Percentiles rank a stretch among this genome's conserved stretches.
Evolutionary conservation across 2,329 filamentous ascomycete species (phyloP).

Genomic region (Plenodomus lindquistii): DNA sequence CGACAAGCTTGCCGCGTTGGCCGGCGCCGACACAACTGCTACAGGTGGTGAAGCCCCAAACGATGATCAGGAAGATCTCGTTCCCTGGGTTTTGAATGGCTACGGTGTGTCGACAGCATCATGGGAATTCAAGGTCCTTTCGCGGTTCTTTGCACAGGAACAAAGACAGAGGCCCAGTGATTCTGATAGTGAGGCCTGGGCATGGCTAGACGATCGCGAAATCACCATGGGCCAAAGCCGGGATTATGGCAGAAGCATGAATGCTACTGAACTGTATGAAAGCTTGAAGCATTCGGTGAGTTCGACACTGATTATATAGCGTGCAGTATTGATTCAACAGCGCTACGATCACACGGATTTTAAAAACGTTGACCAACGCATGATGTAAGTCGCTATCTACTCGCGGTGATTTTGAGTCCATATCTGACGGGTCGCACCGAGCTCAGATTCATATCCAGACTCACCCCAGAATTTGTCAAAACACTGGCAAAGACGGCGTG

Average conservation of each 20-base stretch:
- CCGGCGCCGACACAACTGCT: too few relatives aligned
- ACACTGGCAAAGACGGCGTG: slow-evolving; percentile 1
- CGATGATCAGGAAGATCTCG: too few relatives aligned
- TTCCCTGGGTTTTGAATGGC: too few relatives aligned
- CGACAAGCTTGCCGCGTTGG: too few relatives aligned
- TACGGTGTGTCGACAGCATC: too few relatives aligned
- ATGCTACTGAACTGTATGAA: neutral
- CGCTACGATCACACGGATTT: too few relatives aligned
- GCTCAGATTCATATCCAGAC: slow-evolving; percentile 3
- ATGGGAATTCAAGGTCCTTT: too few relatives aligned
- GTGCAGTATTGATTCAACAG: too few relatives aligned
- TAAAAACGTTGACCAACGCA: slow-evolving; percentile 8
- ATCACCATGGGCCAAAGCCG: neutral
- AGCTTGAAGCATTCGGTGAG: neutral
- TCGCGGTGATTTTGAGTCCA: too few relatives aligned
- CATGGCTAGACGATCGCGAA: slow-evolving; percentile 9
- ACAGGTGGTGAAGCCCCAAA: too few relatives aligned
- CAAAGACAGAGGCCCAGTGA: too few relatives aligned
- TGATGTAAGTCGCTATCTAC: slow-evolving; percentile 5
- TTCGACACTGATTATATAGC: slow-evolving; percentile 1
- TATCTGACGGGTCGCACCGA: neutral
- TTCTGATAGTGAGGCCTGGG: neutral
- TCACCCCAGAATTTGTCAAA: slow-evolving; percentile 1
- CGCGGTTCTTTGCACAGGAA: too few relatives aligned
- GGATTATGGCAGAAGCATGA: neutral